These are phyloP conservation scores for Corymbia citriodora DNA, from an alignment of 441 rosid species.

Conservation along the genomic window DNA sequence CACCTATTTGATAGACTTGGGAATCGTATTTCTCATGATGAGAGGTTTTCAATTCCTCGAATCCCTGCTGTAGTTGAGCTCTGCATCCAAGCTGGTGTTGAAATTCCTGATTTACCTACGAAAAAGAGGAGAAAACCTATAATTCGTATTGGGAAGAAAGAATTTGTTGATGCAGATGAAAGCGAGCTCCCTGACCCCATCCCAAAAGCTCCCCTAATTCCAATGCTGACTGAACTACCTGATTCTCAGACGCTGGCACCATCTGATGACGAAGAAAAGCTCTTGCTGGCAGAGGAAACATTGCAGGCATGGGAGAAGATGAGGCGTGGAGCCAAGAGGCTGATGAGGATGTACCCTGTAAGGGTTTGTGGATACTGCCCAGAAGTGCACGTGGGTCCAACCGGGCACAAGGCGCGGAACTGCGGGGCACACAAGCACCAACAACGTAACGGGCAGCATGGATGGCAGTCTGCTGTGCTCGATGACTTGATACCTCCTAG, in stretches of 20 bases:
- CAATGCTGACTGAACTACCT: slow-evolving; percentile 52
- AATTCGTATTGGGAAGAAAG: slow-evolving; percentile 63
- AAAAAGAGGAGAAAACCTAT: slow-evolving; percentile 90
- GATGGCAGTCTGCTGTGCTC: slow-evolving; percentile 89
- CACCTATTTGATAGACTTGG: slow-evolving; percentile 80
- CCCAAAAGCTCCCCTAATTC: slow-evolving; percentile 40
- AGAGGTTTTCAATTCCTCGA: slow-evolving; percentile 76
- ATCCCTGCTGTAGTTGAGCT: slow-evolving; percentile 85
- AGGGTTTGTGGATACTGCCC: slow-evolving; percentile 98
- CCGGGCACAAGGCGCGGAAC: slow-evolving; percentile 92
- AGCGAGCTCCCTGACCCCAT: slow-evolving; percentile 70
- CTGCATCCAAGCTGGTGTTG: slow-evolving; percentile 89
- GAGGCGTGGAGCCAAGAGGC: slow-evolving; percentile 75
- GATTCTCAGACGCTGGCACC: slow-evolving; percentile 51
- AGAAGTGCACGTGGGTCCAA: slow-evolving; percentile 77
- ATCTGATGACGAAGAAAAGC: slow-evolving; percentile 44
- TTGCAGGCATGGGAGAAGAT: slow-evolving; percentile 66
- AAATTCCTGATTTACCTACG: slow-evolving; percentile 63
- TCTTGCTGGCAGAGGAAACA: slow-evolving; percentile 72
- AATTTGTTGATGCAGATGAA: slow-evolving; percentile 90
- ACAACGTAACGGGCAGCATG: slow-evolving; percentile 93
- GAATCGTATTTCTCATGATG: slow-evolving; percentile 71
- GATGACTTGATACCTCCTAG: slow-evolving; percentile 88
- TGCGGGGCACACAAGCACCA: slow-evolving; percentile 96
- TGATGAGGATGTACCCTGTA: slow-evolving; percentile 77